These are phyloP conservation scores for Ogataea haglerorum DNA, from an alignment of 805 yeast species.

Conservation along the genomic window DNA sequence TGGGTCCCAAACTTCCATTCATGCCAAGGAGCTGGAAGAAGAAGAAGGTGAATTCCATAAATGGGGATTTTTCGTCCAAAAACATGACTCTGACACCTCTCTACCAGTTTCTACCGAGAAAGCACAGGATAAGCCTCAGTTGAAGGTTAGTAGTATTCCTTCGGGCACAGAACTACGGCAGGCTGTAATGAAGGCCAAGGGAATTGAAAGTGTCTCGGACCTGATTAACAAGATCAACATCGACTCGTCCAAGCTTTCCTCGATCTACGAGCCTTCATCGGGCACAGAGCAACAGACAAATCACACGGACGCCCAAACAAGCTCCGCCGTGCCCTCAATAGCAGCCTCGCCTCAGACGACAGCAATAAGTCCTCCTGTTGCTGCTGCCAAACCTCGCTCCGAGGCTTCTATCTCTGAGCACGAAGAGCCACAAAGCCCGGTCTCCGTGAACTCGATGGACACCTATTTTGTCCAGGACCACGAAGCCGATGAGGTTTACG, in stretches of 20 bases:
- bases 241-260: constrained; percentile 35
- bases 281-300: background rate
- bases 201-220: constrained; percentile 65
- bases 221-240: constrained; percentile 62
- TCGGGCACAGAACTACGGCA: constrained; percentile 54
- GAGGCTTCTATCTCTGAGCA: constrained; percentile 1
- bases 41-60: constrained; percentile 93
- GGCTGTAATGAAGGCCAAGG: constrained; percentile 70
- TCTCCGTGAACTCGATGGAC: constrained; percentile 24
- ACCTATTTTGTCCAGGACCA: constrained; percentile 16
- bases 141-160: constrained; percentile 40
- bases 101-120: background rate
- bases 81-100: constrained; percentile 37
- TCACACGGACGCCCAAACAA: background rate
- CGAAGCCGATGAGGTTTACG: constrained; percentile 71
- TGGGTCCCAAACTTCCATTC: constrained; percentile 58
- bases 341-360: constrained; percentile 3
- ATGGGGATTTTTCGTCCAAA: constrained; percentile 78
- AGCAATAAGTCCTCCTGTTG: background rate
- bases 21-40: constrained; percentile 75
- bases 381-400: constrained; percentile 2
- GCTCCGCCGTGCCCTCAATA: background rate
- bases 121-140: constrained; percentile 11
- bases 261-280: constrained; percentile 20
- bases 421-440: constrained; percentile 24